phyloP scores from a whole-genome alignment of 352 stramenopile species.

The Aphanomyces astaci region DNA sequence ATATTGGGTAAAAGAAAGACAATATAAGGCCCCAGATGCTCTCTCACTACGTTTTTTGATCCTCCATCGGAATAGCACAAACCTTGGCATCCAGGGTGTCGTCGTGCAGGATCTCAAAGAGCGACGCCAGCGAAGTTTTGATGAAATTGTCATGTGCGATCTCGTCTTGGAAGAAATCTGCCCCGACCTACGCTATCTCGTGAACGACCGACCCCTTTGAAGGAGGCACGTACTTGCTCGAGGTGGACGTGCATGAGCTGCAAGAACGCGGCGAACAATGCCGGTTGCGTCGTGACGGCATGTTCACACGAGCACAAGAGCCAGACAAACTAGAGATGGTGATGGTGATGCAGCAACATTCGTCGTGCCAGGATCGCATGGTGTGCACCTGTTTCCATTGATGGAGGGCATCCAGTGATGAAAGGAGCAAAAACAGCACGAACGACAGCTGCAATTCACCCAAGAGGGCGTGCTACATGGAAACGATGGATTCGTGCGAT shows the following conservation, averaged over 20 bases:
- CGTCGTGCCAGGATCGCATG: not conserved
- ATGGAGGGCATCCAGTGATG: constrained; percentile 86
- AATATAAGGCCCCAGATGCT: too few relatives aligned
- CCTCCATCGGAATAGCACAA: not conserved
- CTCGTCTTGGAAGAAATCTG: constrained; percentile 67
- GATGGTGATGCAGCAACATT: too few relatives aligned
- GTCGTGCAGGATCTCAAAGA: constrained; percentile 55
- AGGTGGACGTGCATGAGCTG: constrained; percentile 48
- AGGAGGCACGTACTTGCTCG: constrained; percentile 34
- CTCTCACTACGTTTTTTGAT: too few relatives aligned
- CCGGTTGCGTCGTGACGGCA: constrained; percentile 32
- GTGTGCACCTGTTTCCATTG: constrained; percentile 87
- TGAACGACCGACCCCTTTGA: not conserved
- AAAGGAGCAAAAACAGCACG: constrained; percentile 89
- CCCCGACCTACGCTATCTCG: constrained; percentile 38
- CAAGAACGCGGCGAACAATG: constrained; percentile 53
- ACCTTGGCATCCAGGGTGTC: constrained; percentile 27
- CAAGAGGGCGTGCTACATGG: constrained; percentile 71
- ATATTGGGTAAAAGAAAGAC: too few relatives aligned
- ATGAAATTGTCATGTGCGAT: constrained; percentile 54
- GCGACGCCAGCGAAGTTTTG: constrained; percentile 43
- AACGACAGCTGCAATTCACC: constrained; percentile 93
- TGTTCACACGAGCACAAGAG: constrained; percentile 56
- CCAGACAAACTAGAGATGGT: constrained; percentile 43
- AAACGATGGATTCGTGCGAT: constrained; percentile 30